Percentiles rank a stretch among this genome's conserved stretches.
phyloP scores from a whole-genome alignment of 805 yeast genomes.

The Komagataella phaffii region DNA sequence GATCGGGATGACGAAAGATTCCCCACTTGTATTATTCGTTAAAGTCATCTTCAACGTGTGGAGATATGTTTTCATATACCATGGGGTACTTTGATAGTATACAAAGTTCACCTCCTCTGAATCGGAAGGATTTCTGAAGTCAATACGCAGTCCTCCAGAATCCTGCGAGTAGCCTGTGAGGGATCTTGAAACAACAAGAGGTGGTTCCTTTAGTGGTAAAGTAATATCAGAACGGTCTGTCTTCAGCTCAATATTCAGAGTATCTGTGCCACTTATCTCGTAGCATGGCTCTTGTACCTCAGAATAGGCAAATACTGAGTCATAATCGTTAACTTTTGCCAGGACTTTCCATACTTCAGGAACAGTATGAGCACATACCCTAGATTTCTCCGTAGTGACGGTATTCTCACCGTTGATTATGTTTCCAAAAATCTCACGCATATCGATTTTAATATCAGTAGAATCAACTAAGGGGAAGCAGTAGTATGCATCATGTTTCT shows the following conservation, averaged over 20 bases:
- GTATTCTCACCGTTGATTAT: conserved; percentile 50
- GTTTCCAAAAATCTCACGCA: conserved; percentile 62
- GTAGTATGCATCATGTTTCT: conserved; percentile 43
- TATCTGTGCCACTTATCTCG: conserved; percentile 9
- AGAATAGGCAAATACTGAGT: not conserved
- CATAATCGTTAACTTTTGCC: conserved; percentile 6
- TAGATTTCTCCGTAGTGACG: conserved; percentile 29
- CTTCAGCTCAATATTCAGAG: conserved; percentile 23
- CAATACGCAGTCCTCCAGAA: conserved; percentile 76
- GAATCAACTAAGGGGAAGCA: conserved; percentile 69
- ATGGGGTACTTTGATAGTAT: conserved; percentile 77
- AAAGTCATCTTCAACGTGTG: conserved; percentile 41
- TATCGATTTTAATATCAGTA: conserved; percentile 29
- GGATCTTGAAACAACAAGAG: conserved; percentile 68
- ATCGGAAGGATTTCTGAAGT: conserved; percentile 52
- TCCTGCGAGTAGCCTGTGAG: conserved; percentile 89
- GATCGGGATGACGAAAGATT: conserved; percentile 4
- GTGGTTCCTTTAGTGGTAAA: conserved; percentile 31
- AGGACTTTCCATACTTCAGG: conserved; percentile 33
- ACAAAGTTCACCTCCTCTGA: conserved; percentile 32
- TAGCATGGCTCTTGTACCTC: conserved; percentile 9
- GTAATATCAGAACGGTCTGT: conserved; percentile 33
- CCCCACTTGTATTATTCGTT: conserved; percentile 9
- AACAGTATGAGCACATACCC: conserved; percentile 27
- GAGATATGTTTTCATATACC: conserved; percentile 80